Evolutionary conservation across 441 rosid genomes (phyloP).

Genomic region (Populus trichocarpa): DNA sequence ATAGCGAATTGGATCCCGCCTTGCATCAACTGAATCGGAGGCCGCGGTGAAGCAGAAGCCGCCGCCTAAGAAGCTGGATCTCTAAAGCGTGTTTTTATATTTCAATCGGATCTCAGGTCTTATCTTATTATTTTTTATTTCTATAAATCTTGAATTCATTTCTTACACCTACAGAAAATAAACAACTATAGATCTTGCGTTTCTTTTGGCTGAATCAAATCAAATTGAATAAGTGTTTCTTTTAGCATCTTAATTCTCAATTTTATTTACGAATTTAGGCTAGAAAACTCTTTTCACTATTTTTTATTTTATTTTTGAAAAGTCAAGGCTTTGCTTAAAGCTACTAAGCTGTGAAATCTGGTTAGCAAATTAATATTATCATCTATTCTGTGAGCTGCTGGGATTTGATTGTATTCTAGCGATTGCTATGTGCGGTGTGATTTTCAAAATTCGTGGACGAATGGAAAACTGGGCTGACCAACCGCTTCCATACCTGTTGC

Average conservation of each 20-base stretch:
- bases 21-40: conserved; percentile 99
- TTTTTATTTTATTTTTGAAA: too few species aligned
- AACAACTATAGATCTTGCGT: background rate
- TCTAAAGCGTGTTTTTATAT: background rate
- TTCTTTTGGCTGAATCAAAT: background rate
- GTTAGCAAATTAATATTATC: background rate
- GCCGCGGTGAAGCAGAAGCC: conserved; percentile 51
- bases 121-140: too few species aligned
- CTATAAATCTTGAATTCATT: too few species aligned
- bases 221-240: background rate
- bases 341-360: too few species aligned
- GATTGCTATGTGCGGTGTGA: background rate
- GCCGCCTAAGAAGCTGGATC: background rate
- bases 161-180: background rate
- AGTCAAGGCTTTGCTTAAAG: too few species aligned
- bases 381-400: background rate
- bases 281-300: too few species aligned
- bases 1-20: conserved; percentile 83
- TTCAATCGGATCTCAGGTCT: conserved; percentile 1
- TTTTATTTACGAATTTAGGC: too few species aligned
- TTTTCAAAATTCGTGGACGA: background rate
- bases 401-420: background rate
- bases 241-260: too few species aligned
- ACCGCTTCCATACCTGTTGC: background rate
- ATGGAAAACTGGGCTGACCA: background rate